Evolutionary conservation across 805 yeast genomes (phyloP), one percentile per base, ranked within the genome.

Genomic region (Metschnikowia shivogae): DNA sequence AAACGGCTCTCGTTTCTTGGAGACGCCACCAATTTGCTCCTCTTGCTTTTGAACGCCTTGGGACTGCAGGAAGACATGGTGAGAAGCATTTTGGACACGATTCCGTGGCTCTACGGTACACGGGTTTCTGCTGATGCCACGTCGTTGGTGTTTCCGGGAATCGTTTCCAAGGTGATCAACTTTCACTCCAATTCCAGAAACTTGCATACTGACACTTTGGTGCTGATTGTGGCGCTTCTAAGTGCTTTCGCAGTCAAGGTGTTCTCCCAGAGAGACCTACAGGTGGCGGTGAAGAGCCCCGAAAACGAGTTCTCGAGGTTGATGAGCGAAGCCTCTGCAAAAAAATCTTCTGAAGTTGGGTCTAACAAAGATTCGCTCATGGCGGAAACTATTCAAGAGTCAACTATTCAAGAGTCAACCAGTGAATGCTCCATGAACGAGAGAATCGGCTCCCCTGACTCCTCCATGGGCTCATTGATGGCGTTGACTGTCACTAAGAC

Each of bases 111-210:
- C 8, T 55, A 55, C 36, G 10, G 49, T 1, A 49, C 51, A 4
- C 41, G 53, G 8, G 58, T 67, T 3, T 36, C 62, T 6, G 29
- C 70, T 4, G 65, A 65, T n/a, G 66, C 64, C 31, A 40, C 68
- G 6, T 59, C 74, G 9, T 60, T 60, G 34, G 67, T 70, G 2
- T 55, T 71, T n/a, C 76, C 76, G 1, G 76, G 76, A 1, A 50
- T 65, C 5, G 53, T 63, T 1, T 70, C 74, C 4, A 54, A 61
- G 36, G 44, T 68, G 13, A 58, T 68, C 4, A 60, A 61, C 14
- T 68, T 64, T 46, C 55, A 49, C 17, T 42, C 62, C 0, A 26
- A 37, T 4, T 45, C 62, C 0, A 56, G 53, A 26, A 57, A 48
- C 32, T 33, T 69, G 19, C 63, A 65, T 43, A 60, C 48, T 17